Evolutionary conservation across 257 asterid species (phyloP).

Genomic region (Verbena officinalis): DNA sequence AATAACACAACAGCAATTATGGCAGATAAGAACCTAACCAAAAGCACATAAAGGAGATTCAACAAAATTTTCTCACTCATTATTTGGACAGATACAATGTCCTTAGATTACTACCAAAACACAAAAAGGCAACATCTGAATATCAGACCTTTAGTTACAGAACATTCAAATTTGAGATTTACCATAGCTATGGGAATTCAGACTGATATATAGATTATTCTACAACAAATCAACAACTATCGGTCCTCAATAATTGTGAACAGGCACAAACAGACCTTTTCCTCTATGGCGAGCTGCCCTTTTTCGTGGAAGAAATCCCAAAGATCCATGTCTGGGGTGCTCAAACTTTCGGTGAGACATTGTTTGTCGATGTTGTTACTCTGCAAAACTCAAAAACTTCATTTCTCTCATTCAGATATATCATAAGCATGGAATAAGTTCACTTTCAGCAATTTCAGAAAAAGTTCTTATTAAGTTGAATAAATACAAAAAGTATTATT

Average conservation of each 20-base stretch:
- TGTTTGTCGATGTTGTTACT: conserved; percentile 16
- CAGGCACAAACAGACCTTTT: conserved; percentile 49
- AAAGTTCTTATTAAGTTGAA: not conserved
- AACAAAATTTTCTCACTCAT: not conserved
- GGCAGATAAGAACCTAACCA: not conserved
- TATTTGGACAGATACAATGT: too few species aligned
- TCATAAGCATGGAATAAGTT: not conserved
- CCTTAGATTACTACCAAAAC: not conserved
- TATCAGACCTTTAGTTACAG: not conserved
- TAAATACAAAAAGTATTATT: not conserved
- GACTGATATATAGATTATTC: not conserved
- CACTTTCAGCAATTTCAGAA: not conserved
- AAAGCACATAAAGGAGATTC: not conserved
- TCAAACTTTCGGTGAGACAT: conserved; percentile 94
- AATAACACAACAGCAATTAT: not conserved
- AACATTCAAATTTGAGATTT: not conserved
- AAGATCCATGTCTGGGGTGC: conserved; percentile 93
- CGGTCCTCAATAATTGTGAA: not conserved
- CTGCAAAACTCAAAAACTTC: conserved; percentile 46
- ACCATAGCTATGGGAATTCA: not conserved
- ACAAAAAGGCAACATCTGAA: not conserved
- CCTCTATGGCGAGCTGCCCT: conserved; percentile 81
- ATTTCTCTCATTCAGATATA: not conserved
- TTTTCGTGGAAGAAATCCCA: conserved; percentile 88
- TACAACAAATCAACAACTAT: not conserved